Evolutionary conservation across 2,329 filamentous ascomycete genomes (phyloP), one percentile per base, ranked within the genome.

Genomic region (Metarhizium guizhouense): DNA sequence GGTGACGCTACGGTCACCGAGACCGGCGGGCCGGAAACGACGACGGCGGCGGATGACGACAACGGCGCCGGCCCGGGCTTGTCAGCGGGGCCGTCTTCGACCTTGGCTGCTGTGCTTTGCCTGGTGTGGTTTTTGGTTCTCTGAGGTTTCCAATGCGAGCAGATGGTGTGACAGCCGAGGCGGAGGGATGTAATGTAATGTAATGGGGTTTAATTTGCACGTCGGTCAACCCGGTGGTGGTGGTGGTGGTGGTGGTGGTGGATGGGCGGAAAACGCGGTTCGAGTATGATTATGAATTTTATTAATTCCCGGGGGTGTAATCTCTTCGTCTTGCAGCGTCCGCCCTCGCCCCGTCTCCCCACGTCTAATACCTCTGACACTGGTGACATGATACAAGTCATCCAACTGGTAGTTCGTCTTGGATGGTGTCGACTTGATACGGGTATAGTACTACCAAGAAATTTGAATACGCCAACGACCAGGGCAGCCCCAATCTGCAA

Each of bases 61-160:
- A 29, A 20, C 47, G 8, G 51, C 36, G 52, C 50, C 13, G 7
- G 45, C 40, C 38, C 51, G 16, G 7, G 45, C 13, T 5, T 56
- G 25, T 14, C 45, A 13, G 51, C 42, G 45, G 25, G 36, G 30
- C 38, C 52, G 13, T 61, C 57, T 32, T 60, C 58, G 34, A 45
- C 60, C 4, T 47, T 59, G 14, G 59, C 53, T 11, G 61, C 54
- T 3, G 47, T 62, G 2, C 18, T 63, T 20, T 48, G 55, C 11
- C 38, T 62, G 10, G 48, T 40, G 5, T 63, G 60, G 59, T 42
- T 61, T 32, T 52, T 62, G 16, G 18, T 54, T 2, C 13, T 55
- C 29, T 57, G 43, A 29, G n/a, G n/a, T n/a, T 6, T 1, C 7
- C 13, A 18, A 13, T 20, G n/a, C 8, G 7, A 47, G 43, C 13